Evolutionary conservation across 2,329 filamentous ascomycete genomes (phyloP), one percentile per base, ranked within the genome.

Genomic region (Arthroderma sp.): DNA sequence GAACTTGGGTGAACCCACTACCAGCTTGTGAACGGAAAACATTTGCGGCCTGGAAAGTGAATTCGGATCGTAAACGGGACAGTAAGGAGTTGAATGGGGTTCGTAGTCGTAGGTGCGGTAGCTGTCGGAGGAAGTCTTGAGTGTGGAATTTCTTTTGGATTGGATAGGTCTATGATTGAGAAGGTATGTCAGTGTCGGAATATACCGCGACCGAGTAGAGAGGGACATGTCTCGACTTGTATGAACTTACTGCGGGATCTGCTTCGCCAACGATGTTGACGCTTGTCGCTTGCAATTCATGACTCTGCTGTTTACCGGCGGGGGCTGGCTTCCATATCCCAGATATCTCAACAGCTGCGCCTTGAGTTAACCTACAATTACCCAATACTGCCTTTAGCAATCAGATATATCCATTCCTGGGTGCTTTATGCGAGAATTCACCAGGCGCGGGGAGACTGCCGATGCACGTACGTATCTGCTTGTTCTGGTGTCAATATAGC

Each of bases 61-160:
- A 74, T 52, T 88, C 79, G 29, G 89, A 96, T 51, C 91, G 79
- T 49, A 96, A 74, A 39, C 86, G 82, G 40, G 94, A 71, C 48
- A 95, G 68, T 36, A 86, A 73, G 28, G 86, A 77, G 64, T 94
- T 88, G 59, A 86, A 75, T 0, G 86, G 84, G 11, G 86, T 80
- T 55, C 89, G 83, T 51, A 83, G 68, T 47, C 91, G 83, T 48
- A 98, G 73, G 66, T 98, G 91, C 41, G 89, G 86, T 43, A 94
- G 74, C 8, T 83, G 83, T 47, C 91, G 83, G 50, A 98, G 76
- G 62, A 83, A 96, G 59, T 96, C 89, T 42, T 83, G 72, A 4
- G 82, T 86, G 55, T 95, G 88, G 55, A 91, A 94, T 66, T 96
- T 96, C 66, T 94, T 94, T 66, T 98, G 91, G 27, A 98, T 78